Conservation (phyloP, 2,329 filamentous ascomycete species). For the Alternaria conjuncta region DNA sequence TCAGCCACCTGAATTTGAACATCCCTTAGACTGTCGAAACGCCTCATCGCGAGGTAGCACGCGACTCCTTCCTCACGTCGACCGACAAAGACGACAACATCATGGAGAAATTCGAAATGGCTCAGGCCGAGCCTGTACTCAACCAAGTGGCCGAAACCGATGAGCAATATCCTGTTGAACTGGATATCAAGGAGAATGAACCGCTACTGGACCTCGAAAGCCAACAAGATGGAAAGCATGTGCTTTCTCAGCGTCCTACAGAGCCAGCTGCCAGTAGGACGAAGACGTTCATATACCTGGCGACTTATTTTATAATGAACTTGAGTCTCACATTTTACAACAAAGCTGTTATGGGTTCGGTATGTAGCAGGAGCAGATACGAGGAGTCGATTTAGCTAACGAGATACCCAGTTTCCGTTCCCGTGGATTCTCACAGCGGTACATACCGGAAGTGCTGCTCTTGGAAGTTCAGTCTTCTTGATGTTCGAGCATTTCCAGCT, state of each 20-base stretch:
- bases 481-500: neutral
- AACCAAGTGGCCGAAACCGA: neutral
- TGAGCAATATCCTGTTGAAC: neutral
- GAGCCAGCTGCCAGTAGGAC: neutral
- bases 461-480: neutral
- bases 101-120: neutral
- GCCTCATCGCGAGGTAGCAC: neutral
- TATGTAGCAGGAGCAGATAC: neutral
- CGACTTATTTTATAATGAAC: conserved; percentile 2
- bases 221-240: neutral
- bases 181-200: neutral
- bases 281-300: neutral
- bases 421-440: conserved; percentile 3
- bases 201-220: conserved; percentile 1
- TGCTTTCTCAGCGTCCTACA: neutral
- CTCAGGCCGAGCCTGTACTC: neutral
- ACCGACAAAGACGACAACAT: neutral
- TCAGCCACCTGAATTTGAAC: neutral
- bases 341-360: conserved; percentile 5
- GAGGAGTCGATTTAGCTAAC: neutral
- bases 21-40: neutral
- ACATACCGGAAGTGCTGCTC: conserved; percentile 1
- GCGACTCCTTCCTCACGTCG: neutral
- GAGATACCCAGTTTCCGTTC: neutral
- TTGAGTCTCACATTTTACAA: conserved; percentile 4